Base-by-base conservation (phyloP, 2,329 filamentous ascomycete genomes). In the Chaetomiaceae sp. region DNA sequence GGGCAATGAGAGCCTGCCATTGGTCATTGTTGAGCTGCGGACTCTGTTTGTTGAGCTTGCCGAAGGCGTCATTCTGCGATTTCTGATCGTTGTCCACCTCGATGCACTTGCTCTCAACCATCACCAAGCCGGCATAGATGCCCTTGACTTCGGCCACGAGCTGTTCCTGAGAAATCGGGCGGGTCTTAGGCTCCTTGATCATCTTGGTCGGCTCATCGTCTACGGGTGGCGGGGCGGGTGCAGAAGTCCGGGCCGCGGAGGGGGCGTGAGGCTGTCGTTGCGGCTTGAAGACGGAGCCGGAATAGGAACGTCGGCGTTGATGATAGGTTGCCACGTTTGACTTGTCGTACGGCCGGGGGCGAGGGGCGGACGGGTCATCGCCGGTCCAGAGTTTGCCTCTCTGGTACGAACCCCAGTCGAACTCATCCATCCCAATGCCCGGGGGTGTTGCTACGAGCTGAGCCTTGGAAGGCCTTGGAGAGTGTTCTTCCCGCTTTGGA, bases 21-120 rank as follows among this genome's bases (percentile, higher is more conserved):
- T 95, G 86, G 42, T 90, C 81, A 32, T 76, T 69, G 19, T 71
- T 79, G 0, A 83, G 62, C 14, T 73, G 68, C 0, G 68, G 66
- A 0, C 71, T n/a, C n/a, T n/a, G n/a, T n/a, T n/a, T 69, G 19
- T 71, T 79, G 0, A 83, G 62, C 14, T 71, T 69, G 0, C 61
- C 63, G 2, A 68, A 63, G 0, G 67, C 57, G 2, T 70, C 66
- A 1, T 67, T 68, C 3, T 73, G 68, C 0, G 68, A 67, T 0
- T 71, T 73, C 36, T 81, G 76, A 0, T 78, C 73, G 8, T 78
- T 81, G 55, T 91, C 86, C 1, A 94, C 83, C 44, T 94, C 84
- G 0, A 94, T 90, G 56, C 88, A 91, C 56, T 93, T 88, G 19
- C 78, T 80, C 60, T 97, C 91, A 0, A 95, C 86, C 80, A 93